Percentiles rank a stretch among this genome's conserved stretches.
These are phyloP conservation scores for Fusarium pininemorale DNA, from an alignment of 2,329 filamentous ascomycete genomes.

Conservation along the genomic window DNA sequence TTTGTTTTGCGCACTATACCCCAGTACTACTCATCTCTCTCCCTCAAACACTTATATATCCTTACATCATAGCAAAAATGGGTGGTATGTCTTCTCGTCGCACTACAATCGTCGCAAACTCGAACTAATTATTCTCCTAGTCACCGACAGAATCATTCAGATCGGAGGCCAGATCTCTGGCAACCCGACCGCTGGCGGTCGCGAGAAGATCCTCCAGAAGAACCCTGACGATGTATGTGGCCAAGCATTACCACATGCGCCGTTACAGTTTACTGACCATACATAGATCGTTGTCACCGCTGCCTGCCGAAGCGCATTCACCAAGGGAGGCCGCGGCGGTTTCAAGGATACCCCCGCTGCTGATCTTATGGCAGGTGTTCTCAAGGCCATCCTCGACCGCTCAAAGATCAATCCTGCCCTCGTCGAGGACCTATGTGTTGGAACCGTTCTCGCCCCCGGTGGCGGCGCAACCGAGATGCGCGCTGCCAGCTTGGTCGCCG, in stretches of 20 bases:
- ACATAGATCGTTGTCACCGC: constrained; percentile 87
- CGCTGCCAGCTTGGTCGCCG: constrained; percentile 87
- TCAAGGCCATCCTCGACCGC: constrained; percentile 82
- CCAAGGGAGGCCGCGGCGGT: constrained; percentile 89
- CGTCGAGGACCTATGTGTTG: constrained; percentile 93
- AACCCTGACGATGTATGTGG: constrained; percentile 70
- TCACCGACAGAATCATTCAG: constrained; percentile 66
- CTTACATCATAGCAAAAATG: constrained; percentile 43
- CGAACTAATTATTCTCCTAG: constrained; percentile 48
- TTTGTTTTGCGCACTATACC: constrained; percentile 22
- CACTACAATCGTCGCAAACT: background rate
- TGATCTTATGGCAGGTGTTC: constrained; percentile 84
- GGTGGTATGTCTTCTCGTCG: constrained; percentile 46
- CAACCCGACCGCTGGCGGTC: constrained; percentile 63
- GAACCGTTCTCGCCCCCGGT: constrained; percentile 89
- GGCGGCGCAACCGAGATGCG: constrained; percentile 97
- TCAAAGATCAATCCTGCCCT: constrained; percentile 88
- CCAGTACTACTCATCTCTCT: constrained; percentile 3
- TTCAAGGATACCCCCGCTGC: constrained; percentile 94
- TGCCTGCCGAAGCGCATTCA: constrained; percentile 89
- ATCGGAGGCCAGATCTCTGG: constrained; percentile 71
- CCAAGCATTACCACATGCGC: background rate
- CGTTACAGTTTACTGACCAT: background rate
- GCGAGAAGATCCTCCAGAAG: constrained; percentile 70
- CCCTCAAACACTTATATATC: background rate